Percentiles rank a stretch among this genome's conserved stretches.
Conservation (phyloP, 2,329 filamentous ascomycete genomes). For the Cytospora mali region DNA sequence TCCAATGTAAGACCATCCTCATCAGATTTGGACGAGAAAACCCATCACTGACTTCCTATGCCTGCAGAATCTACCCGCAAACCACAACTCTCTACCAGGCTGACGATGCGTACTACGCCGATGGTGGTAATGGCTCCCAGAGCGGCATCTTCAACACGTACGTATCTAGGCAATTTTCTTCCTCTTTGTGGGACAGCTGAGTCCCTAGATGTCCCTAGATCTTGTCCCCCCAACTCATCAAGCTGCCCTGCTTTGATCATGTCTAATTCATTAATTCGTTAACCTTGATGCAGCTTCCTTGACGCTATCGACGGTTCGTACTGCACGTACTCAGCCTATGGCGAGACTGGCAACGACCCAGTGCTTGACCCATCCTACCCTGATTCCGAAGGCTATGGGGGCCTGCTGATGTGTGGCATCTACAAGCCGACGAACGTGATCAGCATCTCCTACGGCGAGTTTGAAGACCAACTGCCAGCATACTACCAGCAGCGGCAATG, state of each 20-base stretch:
- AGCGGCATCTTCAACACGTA: slow-evolving; percentile 16
- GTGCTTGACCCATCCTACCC: slow-evolving; percentile 53
- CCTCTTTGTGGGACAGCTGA: neutral
- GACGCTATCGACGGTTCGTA: slow-evolving; percentile 55
- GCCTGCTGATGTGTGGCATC: slow-evolving; percentile 40
- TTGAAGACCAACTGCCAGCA: slow-evolving; percentile 55
- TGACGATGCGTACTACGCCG: slow-evolving; percentile 46
- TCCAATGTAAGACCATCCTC: slow-evolving; percentile 8
- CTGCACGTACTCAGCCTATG: slow-evolving; percentile 50
- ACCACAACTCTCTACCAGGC: slow-evolving; percentile 43
- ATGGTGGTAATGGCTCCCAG: slow-evolving; percentile 16
- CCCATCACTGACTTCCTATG: neutral
- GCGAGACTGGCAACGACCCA: slow-evolving; percentile 48
- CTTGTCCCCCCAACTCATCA: neutral
- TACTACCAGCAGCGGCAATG: slow-evolving; percentile 57
- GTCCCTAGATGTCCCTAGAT: neutral
- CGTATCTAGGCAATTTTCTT: neutral
- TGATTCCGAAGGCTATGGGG: slow-evolving; percentile 52
- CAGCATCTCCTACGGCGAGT: slow-evolving; percentile 58
- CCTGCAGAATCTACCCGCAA: slow-evolving; percentile 41
- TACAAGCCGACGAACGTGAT: slow-evolving; percentile 58
- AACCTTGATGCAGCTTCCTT: slow-evolving; percentile 47
- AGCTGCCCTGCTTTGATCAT: neutral
- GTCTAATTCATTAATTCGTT: slow-evolving; percentile 34
- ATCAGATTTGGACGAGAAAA: neutral